phyloP scores from a whole-genome alignment of 768 basidiomycete genomes.

The Hirschioporus abietinus region DNA sequence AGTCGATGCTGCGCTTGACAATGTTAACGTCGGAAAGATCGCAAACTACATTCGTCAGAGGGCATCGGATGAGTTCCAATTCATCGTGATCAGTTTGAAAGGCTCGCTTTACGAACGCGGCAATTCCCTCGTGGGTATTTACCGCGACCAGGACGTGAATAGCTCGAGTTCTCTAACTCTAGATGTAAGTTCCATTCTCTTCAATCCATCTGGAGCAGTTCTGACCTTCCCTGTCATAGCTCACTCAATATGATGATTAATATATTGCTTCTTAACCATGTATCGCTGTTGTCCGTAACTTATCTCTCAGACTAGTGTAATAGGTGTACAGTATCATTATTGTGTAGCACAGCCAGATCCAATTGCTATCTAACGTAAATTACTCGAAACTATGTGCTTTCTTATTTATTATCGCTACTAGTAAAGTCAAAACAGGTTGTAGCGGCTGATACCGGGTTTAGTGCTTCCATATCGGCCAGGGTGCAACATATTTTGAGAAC shows the following conservation, averaged over 20 bases:
- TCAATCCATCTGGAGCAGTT: conserved; percentile 4
- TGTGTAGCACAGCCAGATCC: neutral
- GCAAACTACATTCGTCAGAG: conserved; percentile 89
- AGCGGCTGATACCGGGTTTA: no score
- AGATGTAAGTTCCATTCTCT: conserved; percentile 52
- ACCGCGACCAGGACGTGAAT: conserved; percentile 90
- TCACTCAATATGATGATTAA: conserved; percentile 60
- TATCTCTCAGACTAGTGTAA: neutral
- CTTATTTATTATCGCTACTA: no score
- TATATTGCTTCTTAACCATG: neutral
- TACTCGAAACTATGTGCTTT: neutral
- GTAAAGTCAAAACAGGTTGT: no score
- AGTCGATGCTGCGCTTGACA: conserved; percentile 95
- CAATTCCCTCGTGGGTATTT: conserved; percentile 88
- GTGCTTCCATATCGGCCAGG: no score
- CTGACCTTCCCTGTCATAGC: conserved; percentile 26
- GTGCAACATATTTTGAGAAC: no score
- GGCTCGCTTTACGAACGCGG: conserved; percentile 88
- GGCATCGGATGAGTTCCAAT: conserved; percentile 84
- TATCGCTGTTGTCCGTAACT: neutral
- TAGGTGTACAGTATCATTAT: neutral
- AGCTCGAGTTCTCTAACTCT: conserved; percentile 89
- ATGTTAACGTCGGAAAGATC: conserved; percentile 96
- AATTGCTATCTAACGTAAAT: neutral
- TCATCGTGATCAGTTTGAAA: conserved; percentile 96